Evolutionary conservation across 768 basidiomycete genomes (phyloP).

Genomic region (Strobilomyces dryophilus): DNA sequence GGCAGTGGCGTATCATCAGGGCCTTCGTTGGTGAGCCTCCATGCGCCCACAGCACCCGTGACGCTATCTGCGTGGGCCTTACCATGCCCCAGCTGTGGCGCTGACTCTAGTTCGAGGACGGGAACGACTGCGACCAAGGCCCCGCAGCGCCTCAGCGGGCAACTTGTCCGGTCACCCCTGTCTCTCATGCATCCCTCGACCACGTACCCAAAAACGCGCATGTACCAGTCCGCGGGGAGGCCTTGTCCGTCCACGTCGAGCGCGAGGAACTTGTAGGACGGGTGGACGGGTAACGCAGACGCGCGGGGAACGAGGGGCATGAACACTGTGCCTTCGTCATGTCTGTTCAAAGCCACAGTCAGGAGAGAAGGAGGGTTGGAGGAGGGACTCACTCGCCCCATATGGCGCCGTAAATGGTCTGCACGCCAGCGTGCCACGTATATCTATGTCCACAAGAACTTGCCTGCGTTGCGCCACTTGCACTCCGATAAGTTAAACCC

Average conservation of each 20-base stretch:
- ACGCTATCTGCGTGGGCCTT: no score
- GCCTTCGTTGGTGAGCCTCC: constrained; percentile 33
- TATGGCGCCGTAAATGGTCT: constrained; percentile 77
- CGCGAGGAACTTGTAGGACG: constrained; percentile 58
- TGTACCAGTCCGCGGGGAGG: constrained; percentile 54
- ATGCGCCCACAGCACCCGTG: constrained; percentile 41
- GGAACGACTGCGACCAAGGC: no score
- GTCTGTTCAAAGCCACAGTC: constrained; percentile 49
- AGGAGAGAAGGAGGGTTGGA: no score
- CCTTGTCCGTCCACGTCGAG: constrained; percentile 77
- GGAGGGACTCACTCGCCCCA: constrained; percentile 41
- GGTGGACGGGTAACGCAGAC: constrained; percentile 55
- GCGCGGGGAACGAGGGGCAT: constrained; percentile 67
- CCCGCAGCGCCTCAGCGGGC: no score
- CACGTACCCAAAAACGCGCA: no score
- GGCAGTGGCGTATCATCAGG: constrained; percentile 61
- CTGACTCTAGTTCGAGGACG: no score
- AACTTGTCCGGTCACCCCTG: no score
- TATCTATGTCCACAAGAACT: constrained; percentile 76
- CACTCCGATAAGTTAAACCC: constrained; percentile 71
- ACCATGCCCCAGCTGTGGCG: background rate
- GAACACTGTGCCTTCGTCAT: constrained; percentile 82
- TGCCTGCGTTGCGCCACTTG: constrained; percentile 61
- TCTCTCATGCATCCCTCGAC: constrained; percentile 34
- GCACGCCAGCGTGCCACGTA: constrained; percentile 60